Percentiles rank a stretch among this genome's conserved stretches.
These are phyloP conservation scores for Ciborinia camelliae DNA, from an alignment of 2,329 filamentous ascomycete species.

Conservation along the genomic window DNA sequence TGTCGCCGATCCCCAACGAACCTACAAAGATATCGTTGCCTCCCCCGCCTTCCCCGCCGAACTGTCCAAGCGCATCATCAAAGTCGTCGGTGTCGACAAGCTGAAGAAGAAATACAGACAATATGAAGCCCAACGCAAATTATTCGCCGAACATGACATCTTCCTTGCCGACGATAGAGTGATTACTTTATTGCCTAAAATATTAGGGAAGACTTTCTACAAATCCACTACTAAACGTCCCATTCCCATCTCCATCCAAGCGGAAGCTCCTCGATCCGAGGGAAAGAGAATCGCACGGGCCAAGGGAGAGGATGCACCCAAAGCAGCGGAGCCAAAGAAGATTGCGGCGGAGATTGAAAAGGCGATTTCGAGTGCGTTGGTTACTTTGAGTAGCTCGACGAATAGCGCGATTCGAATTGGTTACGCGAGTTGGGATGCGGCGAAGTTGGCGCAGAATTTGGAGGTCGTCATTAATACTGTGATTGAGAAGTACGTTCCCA, in stretches of 20 bases:
- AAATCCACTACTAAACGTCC: constrained; percentile 78
- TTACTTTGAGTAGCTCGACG: constrained; percentile 73
- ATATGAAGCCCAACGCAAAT: constrained; percentile 81
- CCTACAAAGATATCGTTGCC: constrained; percentile 84
- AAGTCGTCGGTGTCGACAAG: constrained; percentile 79
- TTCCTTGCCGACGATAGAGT: constrained; percentile 93
- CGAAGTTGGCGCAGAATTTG: constrained; percentile 78
- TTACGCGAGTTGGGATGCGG: constrained; percentile 66
- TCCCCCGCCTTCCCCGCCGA: constrained; percentile 67
- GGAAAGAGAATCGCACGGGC: constrained; percentile 56
- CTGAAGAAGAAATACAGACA: constrained; percentile 85
- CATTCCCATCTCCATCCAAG: constrained; percentile 71
- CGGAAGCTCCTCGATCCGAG: constrained; percentile 59
- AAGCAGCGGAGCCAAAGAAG: constrained; percentile 46
- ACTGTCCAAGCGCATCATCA: constrained; percentile 64
- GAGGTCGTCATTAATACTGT: constrained; percentile 66
- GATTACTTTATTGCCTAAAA: constrained; percentile 65
- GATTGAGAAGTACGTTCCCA: constrained; percentile 75
- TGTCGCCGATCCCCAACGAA: constrained; percentile 74
- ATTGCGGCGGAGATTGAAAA: constrained; percentile 79
- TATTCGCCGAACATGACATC: constrained; percentile 82
- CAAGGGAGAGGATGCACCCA: constrained; percentile 47
- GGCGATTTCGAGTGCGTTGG: constrained; percentile 71
- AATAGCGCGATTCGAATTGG: constrained; percentile 81
- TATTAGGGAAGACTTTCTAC: constrained; percentile 92